Conservation (phyloP, 1,284 basidiomycete species). For the Tremellales sp. region DNA sequence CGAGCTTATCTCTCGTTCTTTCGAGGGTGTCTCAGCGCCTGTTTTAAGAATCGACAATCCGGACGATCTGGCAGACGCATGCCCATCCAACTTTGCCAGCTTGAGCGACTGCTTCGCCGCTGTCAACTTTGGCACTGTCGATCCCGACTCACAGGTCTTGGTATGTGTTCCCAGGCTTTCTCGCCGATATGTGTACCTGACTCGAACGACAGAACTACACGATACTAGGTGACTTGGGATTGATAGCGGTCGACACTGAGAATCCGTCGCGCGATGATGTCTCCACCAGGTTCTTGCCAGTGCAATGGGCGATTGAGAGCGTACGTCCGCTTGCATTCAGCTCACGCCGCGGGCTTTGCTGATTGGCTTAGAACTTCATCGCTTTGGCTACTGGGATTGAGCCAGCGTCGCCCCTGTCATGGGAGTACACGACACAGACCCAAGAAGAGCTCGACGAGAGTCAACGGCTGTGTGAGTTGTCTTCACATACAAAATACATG, state of each 20-base stretch:
- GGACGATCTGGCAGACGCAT: conserved; percentile 58
- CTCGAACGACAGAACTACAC: conserved; percentile 58
- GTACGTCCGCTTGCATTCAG: conserved; percentile 51
- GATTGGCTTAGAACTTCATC: conserved; percentile 58
- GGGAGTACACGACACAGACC: conserved; percentile 66
- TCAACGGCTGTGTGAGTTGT: conserved; percentile 57
- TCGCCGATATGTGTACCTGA: not conserved
- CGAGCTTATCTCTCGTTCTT: conserved; percentile 56
- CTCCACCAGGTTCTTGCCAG: conserved; percentile 62
- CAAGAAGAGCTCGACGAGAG: conserved; percentile 59
- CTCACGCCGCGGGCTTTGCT: not conserved
- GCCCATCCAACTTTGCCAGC: conserved; percentile 68
- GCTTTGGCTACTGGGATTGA: conserved; percentile 58
- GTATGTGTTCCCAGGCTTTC: conserved; percentile 9
- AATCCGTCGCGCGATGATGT: conserved; percentile 62
- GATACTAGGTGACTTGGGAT: conserved; percentile 62
- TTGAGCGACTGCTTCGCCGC: conserved; percentile 68
- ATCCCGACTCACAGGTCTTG: conserved; percentile 42
- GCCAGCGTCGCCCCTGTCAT: conserved; percentile 58
- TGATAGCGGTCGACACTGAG: conserved; percentile 61
- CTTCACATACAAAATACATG: not conserved
- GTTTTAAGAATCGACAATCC: conserved; percentile 12
- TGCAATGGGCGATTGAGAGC: conserved; percentile 72
- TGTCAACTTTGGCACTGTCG: conserved; percentile 62
- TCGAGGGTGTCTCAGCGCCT: conserved; percentile 7